Evolutionary conservation across 208 protist genomes (phyloP).

Genomic region (Crithidia expoeki): DNA sequence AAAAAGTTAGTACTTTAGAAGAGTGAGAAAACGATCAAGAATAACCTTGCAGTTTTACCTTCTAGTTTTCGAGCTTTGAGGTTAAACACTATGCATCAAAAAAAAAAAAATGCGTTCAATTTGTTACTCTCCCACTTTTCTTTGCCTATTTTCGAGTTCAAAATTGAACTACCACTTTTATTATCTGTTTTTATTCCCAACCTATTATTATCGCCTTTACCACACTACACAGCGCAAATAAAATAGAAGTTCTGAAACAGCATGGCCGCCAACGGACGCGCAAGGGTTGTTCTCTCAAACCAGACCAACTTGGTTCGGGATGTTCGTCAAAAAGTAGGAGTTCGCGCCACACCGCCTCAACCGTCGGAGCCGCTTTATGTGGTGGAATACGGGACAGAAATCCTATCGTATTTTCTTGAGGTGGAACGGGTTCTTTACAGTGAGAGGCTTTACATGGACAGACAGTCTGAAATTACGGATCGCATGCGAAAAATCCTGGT

Average conservation of each 20-base stretch:
- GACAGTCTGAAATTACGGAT: constrained; percentile 92
- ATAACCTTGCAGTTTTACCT: too few relatives aligned
- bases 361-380: constrained; percentile 17
- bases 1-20: too few relatives aligned
- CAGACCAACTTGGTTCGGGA: constrained; percentile 40
- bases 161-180: too few relatives aligned
- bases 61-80: too few relatives aligned
- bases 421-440: constrained; percentile 51
- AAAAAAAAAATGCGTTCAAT: too few relatives aligned
- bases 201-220: background rate
- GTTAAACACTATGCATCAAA: too few relatives aligned
- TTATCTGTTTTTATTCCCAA: too few relatives aligned
- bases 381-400: constrained; percentile 71
- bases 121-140: too few relatives aligned
- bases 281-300: constrained; percentile 33
- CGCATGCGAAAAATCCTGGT: constrained; percentile 96
- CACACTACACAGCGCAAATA: background rate
- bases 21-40: too few relatives aligned
- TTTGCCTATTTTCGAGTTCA: too few relatives aligned
- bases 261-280: constrained; percentile 23
- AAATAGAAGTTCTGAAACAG: background rate
- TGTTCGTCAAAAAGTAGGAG: constrained; percentile 3
- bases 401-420: constrained; percentile 75
- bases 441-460: constrained; percentile 56
- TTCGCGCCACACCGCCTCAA: background rate